A percentile compares a stretch with the other conserved stretches of the same genome.
Conservation (phyloP, 768 basidiomycete species). For the Leccinum rimulosum region DNA sequence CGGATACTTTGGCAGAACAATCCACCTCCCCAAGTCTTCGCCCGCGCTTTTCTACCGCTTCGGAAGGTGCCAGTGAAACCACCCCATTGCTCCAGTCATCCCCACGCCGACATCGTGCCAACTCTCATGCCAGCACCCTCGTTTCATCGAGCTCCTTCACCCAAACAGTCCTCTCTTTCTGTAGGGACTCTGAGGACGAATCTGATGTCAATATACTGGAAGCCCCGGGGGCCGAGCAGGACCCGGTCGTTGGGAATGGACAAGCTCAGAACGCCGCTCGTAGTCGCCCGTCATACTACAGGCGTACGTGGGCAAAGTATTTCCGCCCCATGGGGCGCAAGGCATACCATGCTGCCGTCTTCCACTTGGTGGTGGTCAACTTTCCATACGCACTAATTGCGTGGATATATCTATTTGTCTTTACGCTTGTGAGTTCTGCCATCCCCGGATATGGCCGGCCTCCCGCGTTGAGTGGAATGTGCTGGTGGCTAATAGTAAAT, state of each 20-base stretch:
- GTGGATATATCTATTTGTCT: constrained; percentile 78
- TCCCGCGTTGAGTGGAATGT: constrained; percentile 6
- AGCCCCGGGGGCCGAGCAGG: constrained; percentile 17
- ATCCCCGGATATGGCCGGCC: background rate
- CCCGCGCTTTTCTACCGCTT: constrained; percentile 22
- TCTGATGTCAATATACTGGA: constrained; percentile 36
- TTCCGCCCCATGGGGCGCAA: constrained; percentile 56
- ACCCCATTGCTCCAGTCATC: constrained; percentile 46
- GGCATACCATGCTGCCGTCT: constrained; percentile 62
- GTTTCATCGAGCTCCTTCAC: constrained; percentile 51
- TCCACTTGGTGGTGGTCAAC: constrained; percentile 72
- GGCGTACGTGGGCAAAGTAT: constrained; percentile 50
- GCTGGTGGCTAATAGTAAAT: constrained; percentile 16
- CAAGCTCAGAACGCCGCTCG: background rate
- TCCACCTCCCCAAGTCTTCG: constrained; percentile 11
- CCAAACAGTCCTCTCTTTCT: constrained; percentile 70
- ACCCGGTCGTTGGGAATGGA: constrained; percentile 9
- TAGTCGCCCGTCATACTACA: constrained; percentile 8
- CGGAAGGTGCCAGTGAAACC: constrained; percentile 40
- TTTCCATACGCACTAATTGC: constrained; percentile 76
- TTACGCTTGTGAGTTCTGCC: constrained; percentile 66
- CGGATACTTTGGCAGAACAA: constrained; percentile 36
- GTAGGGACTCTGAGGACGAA: constrained; percentile 50
- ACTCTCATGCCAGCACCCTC: constrained; percentile 55
- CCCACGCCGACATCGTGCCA: constrained; percentile 46